Percentiles rank a stretch among this genome's conserved stretches.
Conservation (phyloP, 805 yeast genomes). For the Saccharomycopsis sp. region DNA sequence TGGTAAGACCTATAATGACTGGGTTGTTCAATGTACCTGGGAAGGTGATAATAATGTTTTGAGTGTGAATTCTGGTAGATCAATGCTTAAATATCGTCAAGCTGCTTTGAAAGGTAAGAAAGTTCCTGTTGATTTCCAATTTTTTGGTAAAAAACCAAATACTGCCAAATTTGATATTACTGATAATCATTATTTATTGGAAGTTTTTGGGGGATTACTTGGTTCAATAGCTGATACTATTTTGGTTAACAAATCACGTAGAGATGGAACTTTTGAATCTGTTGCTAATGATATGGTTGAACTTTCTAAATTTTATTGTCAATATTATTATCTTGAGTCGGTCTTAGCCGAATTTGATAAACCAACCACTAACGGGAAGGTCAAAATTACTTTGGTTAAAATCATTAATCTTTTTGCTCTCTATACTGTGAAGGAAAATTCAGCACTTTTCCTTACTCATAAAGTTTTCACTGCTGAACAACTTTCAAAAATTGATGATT, state of each 20-base stretch:
- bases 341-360: slow-evolving; percentile 27
- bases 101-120: slow-evolving; percentile 28
- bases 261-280: slow-evolving; percentile 16
- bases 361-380: slow-evolving; percentile 19
- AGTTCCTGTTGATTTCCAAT: slow-evolving; percentile 21
- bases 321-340: slow-evolving; percentile 34
- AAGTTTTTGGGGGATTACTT: too few relatives aligned
- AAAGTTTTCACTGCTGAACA: slow-evolving; percentile 35
- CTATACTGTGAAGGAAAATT: slow-evolving; percentile 56
- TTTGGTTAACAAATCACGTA: slow-evolving; percentile 33
- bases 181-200: slow-evolving; percentile 25
- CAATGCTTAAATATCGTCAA: slow-evolving; percentile 36
- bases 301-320: slow-evolving; percentile 41
- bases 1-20: slow-evolving; percentile 80
- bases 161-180: slow-evolving; percentile 20
- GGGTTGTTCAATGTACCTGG: slow-evolving; percentile 99
- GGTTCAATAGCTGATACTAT: too few relatives aligned
- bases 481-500: slow-evolving; percentile 32
- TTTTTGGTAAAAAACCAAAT: slow-evolving; percentile 20
- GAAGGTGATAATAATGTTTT: slow-evolving; percentile 92
- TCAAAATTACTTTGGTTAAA: slow-evolving; percentile 39
- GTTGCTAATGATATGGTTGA: slow-evolving; percentile 25
- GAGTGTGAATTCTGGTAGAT: slow-evolving; percentile 76
- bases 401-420: slow-evolving; percentile 56
- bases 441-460: slow-evolving; percentile 61